Evolutionary conservation across 2,329 filamentous ascomycete genomes (phyloP), one percentile per base, ranked within the genome.

Genomic region (Cercospora nicotianae): DNA sequence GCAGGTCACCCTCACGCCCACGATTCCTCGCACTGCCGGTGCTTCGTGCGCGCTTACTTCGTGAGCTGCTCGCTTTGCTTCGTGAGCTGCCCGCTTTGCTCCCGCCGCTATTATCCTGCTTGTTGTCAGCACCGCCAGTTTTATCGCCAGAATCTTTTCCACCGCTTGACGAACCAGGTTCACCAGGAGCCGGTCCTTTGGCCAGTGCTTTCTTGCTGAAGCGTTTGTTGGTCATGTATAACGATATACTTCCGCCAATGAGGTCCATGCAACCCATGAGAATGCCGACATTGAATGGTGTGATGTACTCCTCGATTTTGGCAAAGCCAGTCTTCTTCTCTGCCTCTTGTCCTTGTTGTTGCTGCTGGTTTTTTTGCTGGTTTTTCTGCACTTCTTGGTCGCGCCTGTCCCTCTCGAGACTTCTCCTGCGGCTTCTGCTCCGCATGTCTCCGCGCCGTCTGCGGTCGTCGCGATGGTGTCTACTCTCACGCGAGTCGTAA

Each of bases 181-280:
- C 64, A 45, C 64, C 64, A 42, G 57, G 57, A 16, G 57, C 64
- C 26, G 57, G 57, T 16, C 66, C 66, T 30, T 63, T 64, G 26
- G 62, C 64, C 28, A 67, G 64, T n/a, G 66, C 67, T 60, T 65
- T 69, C 57, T 68, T 66, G 60, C 66, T 69, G 55, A 69, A 70
- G 10, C 66, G 66, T 31, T 70, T 72, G 23, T 65, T 67, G 3
- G 70, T 70, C 70, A 72, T 72, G 59, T 67, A 72, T 2, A 69
- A 20, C 5, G 66, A 70, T 5, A 72, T 62, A 4, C 60, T 63
- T 1, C 70, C 70, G 12, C 70, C 68, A 13, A 70, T 67, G 36
- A 72, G 67, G 20, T 72, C 70, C 45, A 72, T 70, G 18, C 64
- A 67, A n/a, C 68, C 70, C n/a, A 72, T 64, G 18, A 69, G 51